Percentiles rank a stretch among this genome's conserved stretches.
Conservation (phyloP, 345 rosid genomes). For the Mallotus nudiflorus region DNA sequence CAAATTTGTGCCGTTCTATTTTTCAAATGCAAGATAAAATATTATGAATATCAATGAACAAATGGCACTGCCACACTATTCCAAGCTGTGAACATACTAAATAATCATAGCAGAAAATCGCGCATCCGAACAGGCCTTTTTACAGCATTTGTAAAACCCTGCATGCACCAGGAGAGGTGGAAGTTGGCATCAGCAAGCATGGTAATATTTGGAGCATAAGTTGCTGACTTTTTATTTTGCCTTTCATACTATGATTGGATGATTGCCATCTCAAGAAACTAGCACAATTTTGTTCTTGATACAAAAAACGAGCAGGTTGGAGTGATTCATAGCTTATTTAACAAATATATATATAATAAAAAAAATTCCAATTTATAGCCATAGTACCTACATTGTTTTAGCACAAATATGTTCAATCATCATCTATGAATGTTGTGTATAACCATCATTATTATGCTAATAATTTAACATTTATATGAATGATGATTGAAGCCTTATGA, state of each 20-base stretch:
- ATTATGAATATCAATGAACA: background rate
- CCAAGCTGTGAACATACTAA: background rate
- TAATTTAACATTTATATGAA: background rate
- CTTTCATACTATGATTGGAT: too few relatives aligned
- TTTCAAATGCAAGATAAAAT: too few relatives aligned
- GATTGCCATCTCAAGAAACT: background rate
- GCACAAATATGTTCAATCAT: background rate
- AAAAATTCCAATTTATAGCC: background rate
- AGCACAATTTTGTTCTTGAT: background rate
- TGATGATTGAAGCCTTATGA: background rate
- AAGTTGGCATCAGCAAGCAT: background rate
- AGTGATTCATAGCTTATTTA: background rate
- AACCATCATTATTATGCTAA: background rate
- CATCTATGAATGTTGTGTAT: background rate
- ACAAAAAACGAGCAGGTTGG: background rate
- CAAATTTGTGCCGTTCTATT: too few relatives aligned
- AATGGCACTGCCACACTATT: background rate
- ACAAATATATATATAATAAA: background rate
- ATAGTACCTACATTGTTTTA: background rate
- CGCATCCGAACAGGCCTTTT: conserved; percentile 85
- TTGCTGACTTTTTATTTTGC: too few relatives aligned
- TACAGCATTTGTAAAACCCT: conserved; percentile 93
- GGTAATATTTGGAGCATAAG: too few relatives aligned
- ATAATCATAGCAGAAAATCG: conserved; percentile 55
- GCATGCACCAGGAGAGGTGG: conserved; percentile 2